Evolutionary conservation across 768 basidiomycete species (phyloP), one percentile per base, ranked within the genome.

Genomic region (Tulasnella sp.): DNA sequence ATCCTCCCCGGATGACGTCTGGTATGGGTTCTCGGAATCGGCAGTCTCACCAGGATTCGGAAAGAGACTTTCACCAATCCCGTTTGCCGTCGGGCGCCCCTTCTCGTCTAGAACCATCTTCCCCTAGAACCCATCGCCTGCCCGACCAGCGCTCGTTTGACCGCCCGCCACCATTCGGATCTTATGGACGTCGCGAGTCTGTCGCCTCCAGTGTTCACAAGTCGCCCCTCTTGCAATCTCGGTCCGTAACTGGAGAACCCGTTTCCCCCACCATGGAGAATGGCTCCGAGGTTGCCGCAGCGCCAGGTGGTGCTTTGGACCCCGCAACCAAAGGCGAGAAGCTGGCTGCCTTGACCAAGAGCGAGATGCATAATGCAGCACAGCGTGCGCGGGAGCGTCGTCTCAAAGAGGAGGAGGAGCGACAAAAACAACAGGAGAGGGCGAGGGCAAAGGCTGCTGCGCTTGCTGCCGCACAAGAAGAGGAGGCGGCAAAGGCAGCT

Each of bases 361-460:
- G 78, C 34, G 80, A 82, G 22, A 95, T 96, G 94, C 93, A 94
- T 77, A 87, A 83, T 74, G 92, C 92, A 7, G 94, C 94, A 1
- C 93, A 93, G 78, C 88, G 93, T 52, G 94, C 94, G 7, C 91
- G 89, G 80, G 87, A 91, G 78, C 86, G 94, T 74, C 85, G 93
- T 68, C 90, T 93, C 80, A 87, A 91, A 71, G 94, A 96, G 79
- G 95, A 96, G 81, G 91, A 90, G 78, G 91, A 92, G 79, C 87
- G 94, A 19, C 90, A 93, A 81, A 90, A 88, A 68, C 91, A 91
- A 82, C 88, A 89, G 79, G 93, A 95, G 79, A 86, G 94, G 19
- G 95, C 94, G 17, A 86, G 88, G 78, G 88, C 84, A 83, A 97
- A 96, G 82, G 94, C 82, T 9, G 77, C 73, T 39, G 83, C 81